Evolutionary conservation across 2,329 filamentous ascomycete species (phyloP).

Genomic region (Alternaria conjuncta): DNA sequence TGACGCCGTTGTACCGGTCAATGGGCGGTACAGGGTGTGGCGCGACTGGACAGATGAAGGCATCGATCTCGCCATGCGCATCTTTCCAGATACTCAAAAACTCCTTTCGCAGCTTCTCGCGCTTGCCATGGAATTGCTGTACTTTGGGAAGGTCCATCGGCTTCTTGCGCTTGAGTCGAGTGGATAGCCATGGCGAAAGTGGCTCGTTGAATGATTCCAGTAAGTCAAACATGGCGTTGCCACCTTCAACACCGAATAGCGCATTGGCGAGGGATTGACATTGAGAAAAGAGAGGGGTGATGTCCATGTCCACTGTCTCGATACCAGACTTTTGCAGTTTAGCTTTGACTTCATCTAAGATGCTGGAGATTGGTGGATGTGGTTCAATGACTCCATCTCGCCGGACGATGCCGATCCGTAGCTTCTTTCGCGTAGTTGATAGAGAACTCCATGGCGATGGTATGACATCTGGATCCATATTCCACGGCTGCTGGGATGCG

Average conservation of each 20-base stretch:
- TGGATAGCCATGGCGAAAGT: conserved; percentile 65
- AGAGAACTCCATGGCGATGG: conserved; percentile 48
- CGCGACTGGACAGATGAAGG: conserved; percentile 68
- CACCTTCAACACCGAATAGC: conserved; percentile 66
- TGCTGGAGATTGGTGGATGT: conserved; percentile 57
- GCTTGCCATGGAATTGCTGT: conserved; percentile 60
- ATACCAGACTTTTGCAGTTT: conserved; percentile 51
- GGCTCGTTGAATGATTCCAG: conserved; percentile 63
- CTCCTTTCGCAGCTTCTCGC: conserved; percentile 60
- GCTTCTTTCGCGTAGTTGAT: conserved; percentile 30
- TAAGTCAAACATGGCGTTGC: conserved; percentile 62
- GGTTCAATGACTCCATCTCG: conserved; percentile 60
- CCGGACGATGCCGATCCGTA: conserved; percentile 57
- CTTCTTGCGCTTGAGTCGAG: conserved; percentile 57
- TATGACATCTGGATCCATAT: conserved; percentile 53
- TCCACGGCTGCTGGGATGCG: conserved; percentile 60
- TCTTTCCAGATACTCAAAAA: conserved; percentile 65
- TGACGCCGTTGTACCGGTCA: conserved; percentile 67
- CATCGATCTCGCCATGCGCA: conserved; percentile 59
- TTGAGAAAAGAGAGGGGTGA: conserved; percentile 59
- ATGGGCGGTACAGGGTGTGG: conserved; percentile 68
- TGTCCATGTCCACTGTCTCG: conserved; percentile 65
- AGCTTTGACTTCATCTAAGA: conserved; percentile 55
- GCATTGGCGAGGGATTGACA: conserved; percentile 64
- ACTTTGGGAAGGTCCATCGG: conserved; percentile 57